Evolutionary conservation across 176 grass and related monocot species (phyloP), one percentile per base, ranked within the genome.

Genomic region (Stipa capillata): DNA sequence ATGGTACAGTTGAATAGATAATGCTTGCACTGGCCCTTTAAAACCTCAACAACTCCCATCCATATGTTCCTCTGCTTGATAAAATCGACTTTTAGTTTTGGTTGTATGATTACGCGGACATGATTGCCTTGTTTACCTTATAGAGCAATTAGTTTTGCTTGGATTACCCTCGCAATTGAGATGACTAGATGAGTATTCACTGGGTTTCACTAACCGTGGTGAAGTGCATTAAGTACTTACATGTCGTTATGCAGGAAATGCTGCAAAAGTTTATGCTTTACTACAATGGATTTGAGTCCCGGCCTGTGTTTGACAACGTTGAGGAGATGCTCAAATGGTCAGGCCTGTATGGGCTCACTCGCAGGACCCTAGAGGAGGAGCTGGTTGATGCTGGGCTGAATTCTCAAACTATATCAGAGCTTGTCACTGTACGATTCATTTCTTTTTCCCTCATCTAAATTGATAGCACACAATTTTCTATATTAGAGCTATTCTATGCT

Each of bases 271-370:
- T 97, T 83, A 34, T 78, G 77, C 74, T 90, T 4, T 97, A 83
- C 85, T 97, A 97, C 69, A 88, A 80, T 45, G 84, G 40, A 21
- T 63, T 87, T 7, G 91, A 93, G 14, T 86, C 85, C 24, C 87
- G 91, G 54, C 94, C 94, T 8, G 73, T 89, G 29, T 97, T 97
- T 54, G 69, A 72, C 78, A 85, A 71, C 2, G 91, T 91, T 23
- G 94, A 97, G 57, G 94, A 97, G 62, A 97, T 97, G 94, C 89
- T 97, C 53, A 89, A 93, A 52, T 97, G 94, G 94, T 85, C 91
- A 8, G 86, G 75, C 6, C 84, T 97, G 15, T 91, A 91, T 56
- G 78, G 27, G 9, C 84, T 93, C 79, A 91, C 94, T 14, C 86
- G 57, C 13, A 86, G 89, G 69, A 97, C 91, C 14, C 86, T 97